phyloP scores from a whole-genome alignment of 441 rosid species.

The Caryocar brasiliense region DNA sequence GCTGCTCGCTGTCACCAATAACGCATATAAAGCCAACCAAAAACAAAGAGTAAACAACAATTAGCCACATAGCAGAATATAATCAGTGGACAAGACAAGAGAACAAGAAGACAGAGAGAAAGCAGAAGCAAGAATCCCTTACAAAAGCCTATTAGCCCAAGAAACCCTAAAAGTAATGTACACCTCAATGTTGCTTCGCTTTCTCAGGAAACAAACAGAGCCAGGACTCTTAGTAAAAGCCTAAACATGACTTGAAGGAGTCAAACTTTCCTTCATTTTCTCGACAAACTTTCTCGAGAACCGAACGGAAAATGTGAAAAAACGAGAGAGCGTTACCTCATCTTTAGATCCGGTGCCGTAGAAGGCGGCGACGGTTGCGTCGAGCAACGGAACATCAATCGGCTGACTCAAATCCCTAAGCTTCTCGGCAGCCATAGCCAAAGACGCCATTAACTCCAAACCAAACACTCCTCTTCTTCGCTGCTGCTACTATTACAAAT shows the following conservation, averaged over 20 bases:
- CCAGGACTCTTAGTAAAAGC: too few relatives aligned
- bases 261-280: too few relatives aligned
- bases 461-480: conserved; percentile 1
- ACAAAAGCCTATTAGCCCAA: background rate
- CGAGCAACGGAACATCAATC: conserved; percentile 88
- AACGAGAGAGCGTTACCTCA: conserved; percentile 51
- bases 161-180: conserved; percentile 7
- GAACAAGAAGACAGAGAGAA: background rate
- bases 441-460: conserved; percentile 14
- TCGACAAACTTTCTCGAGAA: background rate
- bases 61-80: background rate
- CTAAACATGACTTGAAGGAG: too few relatives aligned
- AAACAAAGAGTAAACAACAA: background rate
- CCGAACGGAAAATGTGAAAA: background rate
- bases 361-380: conserved; percentile 97
- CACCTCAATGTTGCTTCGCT: too few relatives aligned
- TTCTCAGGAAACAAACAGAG: too few relatives aligned
- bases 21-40: background rate
- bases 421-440: conserved; percentile 90
- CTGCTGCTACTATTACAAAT: background rate
- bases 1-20: conserved; percentile 64
- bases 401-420: conserved; percentile 91
- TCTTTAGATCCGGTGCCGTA: conserved; percentile 99
- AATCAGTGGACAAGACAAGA: background rate
- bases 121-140: background rate